These are phyloP conservation scores for Coniosporium tulheliwenetii DNA, from an alignment of 2,329 filamentous ascomycete genomes.

Conservation along the genomic window DNA sequence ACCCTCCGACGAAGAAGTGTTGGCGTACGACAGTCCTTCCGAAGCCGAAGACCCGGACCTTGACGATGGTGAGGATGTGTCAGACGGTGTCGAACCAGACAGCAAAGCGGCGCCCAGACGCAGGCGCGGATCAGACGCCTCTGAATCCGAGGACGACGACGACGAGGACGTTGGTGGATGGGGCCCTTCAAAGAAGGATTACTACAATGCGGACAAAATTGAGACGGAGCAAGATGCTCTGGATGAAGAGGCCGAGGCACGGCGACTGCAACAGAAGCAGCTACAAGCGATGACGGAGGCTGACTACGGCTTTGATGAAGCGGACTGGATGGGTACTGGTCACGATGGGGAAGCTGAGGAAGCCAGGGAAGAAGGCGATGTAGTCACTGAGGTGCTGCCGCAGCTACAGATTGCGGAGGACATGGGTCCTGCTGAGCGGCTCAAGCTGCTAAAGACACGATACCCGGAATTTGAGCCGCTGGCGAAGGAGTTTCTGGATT, in stretches of 20 bases:
- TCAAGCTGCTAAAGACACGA: constrained; percentile 58
- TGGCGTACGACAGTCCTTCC: constrained; percentile 28
- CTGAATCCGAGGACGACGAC: constrained; percentile 31
- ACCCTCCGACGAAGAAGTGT: constrained; percentile 46
- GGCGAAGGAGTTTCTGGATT: constrained; percentile 59
- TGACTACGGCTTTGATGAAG: constrained; percentile 86
- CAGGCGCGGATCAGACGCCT: constrained; percentile 8
- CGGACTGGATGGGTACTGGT: constrained; percentile 58
- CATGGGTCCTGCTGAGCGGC: constrained; percentile 59
- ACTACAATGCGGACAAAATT: constrained; percentile 76
- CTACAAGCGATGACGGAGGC: constrained; percentile 75
- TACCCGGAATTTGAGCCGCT: constrained; percentile 90
- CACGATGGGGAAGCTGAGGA: constrained; percentile 28
- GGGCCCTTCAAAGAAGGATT: constrained; percentile 77
- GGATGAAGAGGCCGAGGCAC: constrained; percentile 84
- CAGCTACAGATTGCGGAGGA: constrained; percentile 67
- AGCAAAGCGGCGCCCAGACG: constrained; percentile 4
- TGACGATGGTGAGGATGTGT: constrained; percentile 16
- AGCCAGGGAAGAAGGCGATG: constrained; percentile 29
- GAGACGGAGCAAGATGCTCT: constrained; percentile 60
- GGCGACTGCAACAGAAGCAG: constrained; percentile 79
- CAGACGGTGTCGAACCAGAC: constrained; percentile 16
- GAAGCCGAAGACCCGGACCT: constrained; percentile 23
- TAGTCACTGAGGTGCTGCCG: constrained; percentile 76
- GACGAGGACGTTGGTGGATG: constrained; percentile 55